Evolutionary conservation across 129 eudicot genomes (phyloP).

Genomic region (sunflower (Helianthus annuus)): HanXRQr2.0-SUNRISE NC_035433.2:141655913-141656412

Average conservation of each 20-base stretch:
- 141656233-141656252: constrained; percentile 7
- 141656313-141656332: constrained; percentile 82
- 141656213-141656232: background rate
- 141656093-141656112: constrained; percentile 52
- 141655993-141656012: constrained; percentile 73
- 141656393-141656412: constrained; percentile 82
- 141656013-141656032: constrained; percentile 80
- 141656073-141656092: constrained; percentile 50
- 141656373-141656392: constrained; percentile 78
- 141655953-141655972: constrained; percentile 82
- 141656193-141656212: constrained; percentile 76
- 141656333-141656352: constrained; percentile 93
- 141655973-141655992: constrained; percentile 65
- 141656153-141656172: constrained; percentile 63
- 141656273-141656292: background rate
- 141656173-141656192: constrained; percentile 82
- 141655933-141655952: constrained; percentile 59
- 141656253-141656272: background rate
- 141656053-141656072: constrained; percentile 22
- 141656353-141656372: constrained; percentile 96
- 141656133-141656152: constrained; percentile 60
- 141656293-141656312: constrained; percentile 72
- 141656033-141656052: constrained; percentile 38
- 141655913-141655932: background rate
- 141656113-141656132: constrained; percentile 64